Percentiles rank a stretch among this genome's conserved stretches.
These are phyloP conservation scores for Oryza brachyantha DNA, from an alignment of 176 grass and related monocot genomes.

Conservation along the genomic window DNA sequence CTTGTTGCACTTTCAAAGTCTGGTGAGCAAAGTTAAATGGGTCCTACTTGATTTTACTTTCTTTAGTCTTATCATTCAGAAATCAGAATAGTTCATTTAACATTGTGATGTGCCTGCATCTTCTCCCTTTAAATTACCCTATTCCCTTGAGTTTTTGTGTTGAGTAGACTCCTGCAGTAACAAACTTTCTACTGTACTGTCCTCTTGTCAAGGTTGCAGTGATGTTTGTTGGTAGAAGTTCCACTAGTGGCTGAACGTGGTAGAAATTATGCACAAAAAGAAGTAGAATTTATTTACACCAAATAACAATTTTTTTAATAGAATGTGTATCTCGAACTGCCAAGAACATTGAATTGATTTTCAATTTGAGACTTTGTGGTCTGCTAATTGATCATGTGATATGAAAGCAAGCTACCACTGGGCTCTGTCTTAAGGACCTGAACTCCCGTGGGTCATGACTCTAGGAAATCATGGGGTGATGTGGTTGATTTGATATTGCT, in stretches of 20 bases:
- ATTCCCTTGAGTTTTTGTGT: not conserved
- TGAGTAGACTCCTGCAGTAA: not conserved
- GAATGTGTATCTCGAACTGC: not conserved
- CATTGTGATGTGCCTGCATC: not conserved
- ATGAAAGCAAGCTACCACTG: not conserved
- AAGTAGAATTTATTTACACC: not conserved
- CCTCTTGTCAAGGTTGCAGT: not conserved
- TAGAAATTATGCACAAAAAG: not conserved
- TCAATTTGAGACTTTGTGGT: constrained; percentile 2
- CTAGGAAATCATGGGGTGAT: not conserved
- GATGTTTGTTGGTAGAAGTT: not conserved
- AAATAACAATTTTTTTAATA: not conserved
- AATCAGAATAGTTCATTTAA: not conserved
- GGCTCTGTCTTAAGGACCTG: not conserved
- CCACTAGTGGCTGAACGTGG: not conserved
- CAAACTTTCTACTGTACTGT: not conserved
- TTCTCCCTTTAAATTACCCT: not conserved
- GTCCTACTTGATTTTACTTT: constrained; percentile 14
- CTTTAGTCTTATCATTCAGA: not conserved
- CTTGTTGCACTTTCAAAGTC: constrained; percentile 74
- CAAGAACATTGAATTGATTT: not conserved
- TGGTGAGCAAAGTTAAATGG: constrained; percentile 37
- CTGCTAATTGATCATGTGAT: constrained; percentile 9
- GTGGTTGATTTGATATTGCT: too few relatives aligned
- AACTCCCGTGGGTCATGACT: not conserved